Conservation (phyloP, 2,329 filamentous ascomycete genomes). For the Paracamarosporium sp. region DNA sequence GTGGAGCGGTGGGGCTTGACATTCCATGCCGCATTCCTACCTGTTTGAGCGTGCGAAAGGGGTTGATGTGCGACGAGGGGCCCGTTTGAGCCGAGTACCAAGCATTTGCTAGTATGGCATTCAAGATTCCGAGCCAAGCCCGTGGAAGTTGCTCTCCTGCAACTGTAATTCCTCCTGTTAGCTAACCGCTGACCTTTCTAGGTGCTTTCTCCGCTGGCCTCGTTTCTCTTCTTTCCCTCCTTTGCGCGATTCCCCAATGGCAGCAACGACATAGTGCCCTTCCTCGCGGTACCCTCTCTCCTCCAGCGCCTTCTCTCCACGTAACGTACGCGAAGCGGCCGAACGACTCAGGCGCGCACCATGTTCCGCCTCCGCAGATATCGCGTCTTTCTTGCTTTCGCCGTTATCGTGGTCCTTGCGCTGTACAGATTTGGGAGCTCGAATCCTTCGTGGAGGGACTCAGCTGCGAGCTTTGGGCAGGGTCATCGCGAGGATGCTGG, state of each 20-base stretch:
- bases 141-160: constrained; percentile 18
- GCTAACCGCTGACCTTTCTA: constrained; percentile 3
- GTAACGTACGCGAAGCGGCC: constrained; percentile 14
- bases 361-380: constrained; percentile 69
- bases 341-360: constrained; percentile 14
- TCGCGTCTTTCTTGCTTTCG: constrained; percentile 65
- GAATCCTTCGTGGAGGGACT: constrained; percentile 47
- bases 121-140: constrained; percentile 12
- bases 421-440: constrained; percentile 61
- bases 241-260: constrained; percentile 23
- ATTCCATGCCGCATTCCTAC: not conserved
- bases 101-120: constrained; percentile 1
- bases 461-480: constrained; percentile 23
- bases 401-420: constrained; percentile 61
- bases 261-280: constrained; percentile 19
- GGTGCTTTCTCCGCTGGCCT: not conserved
- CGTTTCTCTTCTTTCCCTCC: constrained; percentile 8
- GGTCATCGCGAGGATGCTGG: constrained; percentile 24
- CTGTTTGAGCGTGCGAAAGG: not conserved
- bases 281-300: not conserved
- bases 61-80: not conserved
- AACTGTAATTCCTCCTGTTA: constrained; percentile 10
- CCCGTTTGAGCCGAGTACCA: constrained; percentile 3
- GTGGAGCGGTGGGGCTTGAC: not conserved
- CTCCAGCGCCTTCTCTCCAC: constrained; percentile 4